Base-by-base conservation (phyloP, 768 basidiomycete genomes). In the Naganishia kalamii region DNA sequence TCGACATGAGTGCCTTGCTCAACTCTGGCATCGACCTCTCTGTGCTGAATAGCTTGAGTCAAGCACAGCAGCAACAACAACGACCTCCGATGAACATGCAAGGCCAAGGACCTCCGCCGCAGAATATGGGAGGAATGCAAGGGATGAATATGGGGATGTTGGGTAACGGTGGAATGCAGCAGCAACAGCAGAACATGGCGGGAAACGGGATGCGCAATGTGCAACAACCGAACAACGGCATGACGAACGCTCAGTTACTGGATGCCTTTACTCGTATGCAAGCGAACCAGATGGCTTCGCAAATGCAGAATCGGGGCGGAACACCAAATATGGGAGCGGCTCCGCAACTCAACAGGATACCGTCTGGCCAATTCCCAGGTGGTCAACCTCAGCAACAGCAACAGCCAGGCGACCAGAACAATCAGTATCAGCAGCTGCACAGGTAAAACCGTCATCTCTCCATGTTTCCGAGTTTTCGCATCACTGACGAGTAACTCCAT, bases 31-130 rank as follows among this genome's bases (percentile, higher is more conserved):
- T 57, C 37, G 54, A 57, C 27, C 54, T 57, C 3, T 57, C 54
- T n/a, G 40, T 57, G 54, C 54, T 57, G n/a, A 40, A 40, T 40
- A 57, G 54, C 30, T 37, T 57, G 13, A 57, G 54, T 33, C 35
- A 5, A 2, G 40, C 40, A 35, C 37, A 57, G 23, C 54, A 57
- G 37, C 37, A 19, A 15, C 54, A 57, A 27, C 54, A 57, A n/a
- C 54, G 54, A 57, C 54, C 54, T 37, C 54, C 54, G n/a, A 57
- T 57, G 54, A 19, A 29, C n/a, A 57, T 57, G 54, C 54, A 57
- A 40, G 37, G 54, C 15, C 54, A 41, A 40, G 54, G 54, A 2
- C 37, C 37, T 10, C 35, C 37, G 54, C 19, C 21, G 13, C 54
- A 35, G 27, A 57, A 57, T 23, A 46, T 48, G 60, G 60, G 41